These are phyloP conservation scores for Waltergamsia citrina DNA, from an alignment of 2,329 filamentous ascomycete genomes.

Conservation along the genomic window DNA sequence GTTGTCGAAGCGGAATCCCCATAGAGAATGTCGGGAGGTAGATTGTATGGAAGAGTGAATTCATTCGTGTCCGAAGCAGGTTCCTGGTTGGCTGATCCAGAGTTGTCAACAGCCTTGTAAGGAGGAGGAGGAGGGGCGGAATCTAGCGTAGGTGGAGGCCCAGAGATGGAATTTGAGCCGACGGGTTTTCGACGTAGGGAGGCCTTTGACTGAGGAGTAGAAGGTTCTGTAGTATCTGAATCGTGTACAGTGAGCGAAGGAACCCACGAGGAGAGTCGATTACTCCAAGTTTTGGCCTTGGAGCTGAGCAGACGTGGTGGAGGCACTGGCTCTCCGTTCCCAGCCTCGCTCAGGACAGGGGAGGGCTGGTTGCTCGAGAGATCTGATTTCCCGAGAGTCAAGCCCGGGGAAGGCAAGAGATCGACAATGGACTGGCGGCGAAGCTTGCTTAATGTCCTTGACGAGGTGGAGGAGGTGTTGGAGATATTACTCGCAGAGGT, in stretches of 20 bases:
- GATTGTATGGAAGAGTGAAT: slow-evolving; percentile 3
- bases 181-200: slow-evolving; percentile 13
- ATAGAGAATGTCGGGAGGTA: neutral
- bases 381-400: neutral
- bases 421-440: neutral
- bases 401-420: neutral
- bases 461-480: neutral
- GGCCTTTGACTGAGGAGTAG: too few relatives aligned
- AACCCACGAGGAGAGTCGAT: slow-evolving; percentile 23
- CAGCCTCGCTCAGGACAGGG: neutral
- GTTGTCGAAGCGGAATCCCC: neutral
- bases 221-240: slow-evolving; percentile 1
- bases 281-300: slow-evolving; percentile 24
- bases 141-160: slow-evolving; percentile 8
- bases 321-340: slow-evolving; percentile 11
- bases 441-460: neutral
- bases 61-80: neutral
- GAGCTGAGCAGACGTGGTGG: slow-evolving; percentile 9
- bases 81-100: too few relatives aligned
- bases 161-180: neutral
- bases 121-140: slow-evolving; percentile 8
- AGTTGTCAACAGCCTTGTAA: too few relatives aligned
- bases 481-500: neutral
- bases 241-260: slow-evolving; percentile 23
- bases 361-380: neutral